Base-by-base conservation (phyloP, 148 eudicot genomes). In the Rheum nobile region DNA sequence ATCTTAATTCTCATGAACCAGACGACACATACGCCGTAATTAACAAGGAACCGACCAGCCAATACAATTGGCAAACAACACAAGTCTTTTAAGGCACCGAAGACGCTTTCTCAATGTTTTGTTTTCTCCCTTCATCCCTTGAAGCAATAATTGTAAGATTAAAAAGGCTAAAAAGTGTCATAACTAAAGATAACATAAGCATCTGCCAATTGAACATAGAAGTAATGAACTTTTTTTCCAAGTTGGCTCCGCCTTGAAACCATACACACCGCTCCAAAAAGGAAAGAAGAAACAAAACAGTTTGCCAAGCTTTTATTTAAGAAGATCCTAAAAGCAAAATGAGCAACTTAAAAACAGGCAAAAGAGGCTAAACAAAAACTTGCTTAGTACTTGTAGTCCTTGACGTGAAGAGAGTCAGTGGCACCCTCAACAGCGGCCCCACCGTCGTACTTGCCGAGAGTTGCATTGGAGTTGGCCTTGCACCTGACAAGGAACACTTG, bases 391-490 rank as follows among this genome's bases (percentile, higher is more conserved):
- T 89, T 91, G 96, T 94, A 94, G 86, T 88, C 98, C 88, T 93
- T 91, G 28, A 94, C 96, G 37, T 91, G 96, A 54, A 94, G 97
- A 80, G 91, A 88, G 83, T 94, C 98, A 0, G 91, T 77, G 1
- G 98, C 97, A 48, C 91, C 97, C 76, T 88, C 91, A 24, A 90
- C 87, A 7, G 84, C 79, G 12, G 84, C 83, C 69, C 88, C 85
- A 68, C 98, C 98, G 54, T 80, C 42, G 81, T 94, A 94, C 59
- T 82, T 83, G 6, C 98, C 98, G 13, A 94, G 93, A 67, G 97
- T 89, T 5, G 98, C 98, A 80, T 91, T 92, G 0, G 97, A 91
- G 86, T 94, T 94, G 14, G 90, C 98, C 88, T 91, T 94, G 55
- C 87, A 84, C 89, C 98, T 85, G 0, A 84, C 77, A 19, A 88